A percentile compares a stretch with the other conserved stretches of the same genome.
Evolutionary conservation across 805 yeast genomes (phyloP).

Genomic region (Teunomyces stri): DNA sequence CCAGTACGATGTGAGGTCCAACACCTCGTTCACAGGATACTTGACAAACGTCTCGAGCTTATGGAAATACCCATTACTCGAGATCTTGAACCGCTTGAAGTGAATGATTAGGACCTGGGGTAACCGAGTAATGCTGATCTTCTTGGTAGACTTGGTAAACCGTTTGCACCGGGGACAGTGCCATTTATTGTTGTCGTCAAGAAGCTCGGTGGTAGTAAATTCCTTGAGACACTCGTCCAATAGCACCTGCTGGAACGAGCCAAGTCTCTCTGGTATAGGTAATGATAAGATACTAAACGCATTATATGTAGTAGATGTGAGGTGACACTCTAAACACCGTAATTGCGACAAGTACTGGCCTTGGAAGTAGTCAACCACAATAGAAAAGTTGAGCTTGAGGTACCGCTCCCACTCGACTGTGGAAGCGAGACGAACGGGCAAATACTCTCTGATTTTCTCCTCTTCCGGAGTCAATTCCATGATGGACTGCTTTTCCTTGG

Average conservation of each 20-base stretch:
- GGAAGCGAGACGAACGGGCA: conserved; percentile 78
- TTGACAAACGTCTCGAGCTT: conserved; percentile 65
- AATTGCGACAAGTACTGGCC: conserved; percentile 86
- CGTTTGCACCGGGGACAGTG: conserved; percentile 71
- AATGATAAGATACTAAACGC: conserved; percentile 76
- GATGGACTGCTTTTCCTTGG: conserved; percentile 32
- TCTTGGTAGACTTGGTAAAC: conserved; percentile 64
- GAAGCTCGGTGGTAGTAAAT: conserved; percentile 69
- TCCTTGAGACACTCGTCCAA: conserved; percentile 70
- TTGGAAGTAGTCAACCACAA: conserved; percentile 77
- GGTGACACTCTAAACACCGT: conserved; percentile 67
- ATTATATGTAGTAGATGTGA: conserved; percentile 82
- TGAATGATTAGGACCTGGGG: conserved; percentile 82
- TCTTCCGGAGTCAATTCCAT: conserved; percentile 57
- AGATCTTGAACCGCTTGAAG: conserved; percentile 69
- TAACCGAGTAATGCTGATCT: conserved; percentile 67
- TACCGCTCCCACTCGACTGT: conserved; percentile 92
- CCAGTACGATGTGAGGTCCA: conserved; percentile 75
- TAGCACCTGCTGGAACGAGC: conserved; percentile 22
- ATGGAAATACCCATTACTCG: conserved; percentile 44
- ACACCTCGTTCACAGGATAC: conserved; percentile 55
- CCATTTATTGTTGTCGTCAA: conserved; percentile 84
- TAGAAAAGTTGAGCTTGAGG: conserved; percentile 71
- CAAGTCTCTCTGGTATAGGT: conserved; percentile 62
- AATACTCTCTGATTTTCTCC: conserved; percentile 65